phyloP scores from a whole-genome alignment of 805 yeast species.

The Tetrapisispora namnaoensis region DNA sequence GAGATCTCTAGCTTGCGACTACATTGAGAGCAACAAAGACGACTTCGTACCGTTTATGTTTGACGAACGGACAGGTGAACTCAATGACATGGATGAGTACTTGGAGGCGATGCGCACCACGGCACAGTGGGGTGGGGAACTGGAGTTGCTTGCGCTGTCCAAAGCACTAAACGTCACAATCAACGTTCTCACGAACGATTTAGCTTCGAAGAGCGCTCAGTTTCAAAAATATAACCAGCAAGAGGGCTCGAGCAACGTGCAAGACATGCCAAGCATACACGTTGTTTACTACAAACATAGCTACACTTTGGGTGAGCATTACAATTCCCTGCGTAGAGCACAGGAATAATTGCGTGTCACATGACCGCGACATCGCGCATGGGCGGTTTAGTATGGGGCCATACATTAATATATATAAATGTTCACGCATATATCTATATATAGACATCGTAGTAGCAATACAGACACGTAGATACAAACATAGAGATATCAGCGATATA shows the following conservation, averaged over 20 bases:
- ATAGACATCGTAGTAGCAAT: neutral
- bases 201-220: conserved; percentile 17
- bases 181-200: conserved; percentile 69
- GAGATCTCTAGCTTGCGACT: conserved; percentile 54
- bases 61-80: conserved; percentile 60
- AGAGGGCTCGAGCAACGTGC: too few species aligned
- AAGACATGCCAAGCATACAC: conserved; percentile 33
- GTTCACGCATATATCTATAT: neutral
- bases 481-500: too few species aligned
- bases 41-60: conserved; percentile 74
- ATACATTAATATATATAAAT: too few species aligned
- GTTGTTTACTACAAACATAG: conserved; percentile 77
- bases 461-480: too few species aligned
- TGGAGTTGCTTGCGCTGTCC: conserved; percentile 78
- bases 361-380: too few species aligned
- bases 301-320: conserved; percentile 91
- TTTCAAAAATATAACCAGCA: conserved; percentile 45
- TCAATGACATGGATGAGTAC: conserved; percentile 60
- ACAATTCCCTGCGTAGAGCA: conserved; percentile 61
- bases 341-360: neutral
- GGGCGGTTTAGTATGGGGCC: too few species aligned
- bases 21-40: conserved; percentile 54
- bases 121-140: conserved; percentile 93
- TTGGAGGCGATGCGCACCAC: conserved; percentile 60
- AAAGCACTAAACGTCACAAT: conserved; percentile 63